Evolutionary conservation across 2,329 filamentous ascomycete species (phyloP), one percentile per base, ranked within the genome.

Genomic region (Penicillium sp.): DNA sequence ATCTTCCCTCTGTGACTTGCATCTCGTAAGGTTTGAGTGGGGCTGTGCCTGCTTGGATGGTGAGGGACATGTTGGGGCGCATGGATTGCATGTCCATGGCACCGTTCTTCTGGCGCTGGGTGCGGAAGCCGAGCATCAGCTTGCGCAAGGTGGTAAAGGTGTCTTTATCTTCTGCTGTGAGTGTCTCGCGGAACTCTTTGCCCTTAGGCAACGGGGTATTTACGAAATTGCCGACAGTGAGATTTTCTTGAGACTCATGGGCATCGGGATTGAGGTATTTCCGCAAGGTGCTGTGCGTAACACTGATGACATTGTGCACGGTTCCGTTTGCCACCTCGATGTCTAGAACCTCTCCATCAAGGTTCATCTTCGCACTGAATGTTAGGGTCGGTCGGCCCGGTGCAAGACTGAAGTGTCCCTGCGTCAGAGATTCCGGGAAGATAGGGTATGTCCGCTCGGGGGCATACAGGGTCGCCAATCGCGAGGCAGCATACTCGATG

Each of bases 401-500:
- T 3, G 69, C 76, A 48, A 88, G 72, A 68, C 83, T 86, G 69
- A 87, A 84, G 56, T 81, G 69, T 1, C 68, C 65, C n/a, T 80
- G 72, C 0, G 81, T 78, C 7, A 81, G 66, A 67, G 75, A 76
- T 2, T 68, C 68, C 1, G 84, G 83, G 19, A 88, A 64, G 81
- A 88, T 86, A 10, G 81, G 79, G 61, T 82, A 86, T 7, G 78
- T 74, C 31, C 78, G 72, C 60, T 86, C 82, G 0, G 83, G 83
- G 6, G 69, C 63, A 60, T 81, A 88, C 8, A 85, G 75, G 0
- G 81, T 82, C 64, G 82, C 74, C 5, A 79, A 77, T 65, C 84
- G 80, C 46, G 82, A 78, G 8, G 78, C 76, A 2, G 86, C 84
- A 67, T 85, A 81, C 62, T 82, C 78, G 19, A 82, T 78, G 31